phyloP scores from a whole-genome alignment of 2,329 filamentous ascomycete genomes.

The Emergomyces pasteurianus region DNA sequence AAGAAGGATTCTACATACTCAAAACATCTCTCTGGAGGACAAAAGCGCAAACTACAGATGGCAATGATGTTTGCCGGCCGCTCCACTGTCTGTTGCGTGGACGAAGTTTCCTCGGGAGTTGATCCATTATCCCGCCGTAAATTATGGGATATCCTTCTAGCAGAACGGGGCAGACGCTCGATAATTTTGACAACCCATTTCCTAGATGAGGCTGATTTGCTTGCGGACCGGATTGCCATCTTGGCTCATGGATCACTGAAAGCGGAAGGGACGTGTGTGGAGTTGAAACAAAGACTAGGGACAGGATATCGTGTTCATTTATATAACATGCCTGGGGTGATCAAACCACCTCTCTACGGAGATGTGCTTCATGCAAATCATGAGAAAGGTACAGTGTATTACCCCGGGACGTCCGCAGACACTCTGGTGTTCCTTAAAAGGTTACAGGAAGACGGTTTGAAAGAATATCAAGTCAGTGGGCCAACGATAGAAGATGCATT shows the following conservation, averaged over 20 bases:
- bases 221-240: slow-evolving; percentile 81
- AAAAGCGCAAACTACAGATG: slow-evolving; percentile 83
- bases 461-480: slow-evolving; percentile 73
- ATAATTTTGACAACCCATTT: slow-evolving; percentile 89
- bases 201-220: slow-evolving; percentile 79
- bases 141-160: slow-evolving; percentile 86
- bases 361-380: slow-evolving; percentile 6
- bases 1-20: slow-evolving; percentile 61
- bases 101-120: slow-evolving; percentile 80
- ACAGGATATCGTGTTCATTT: slow-evolving; percentile 76
- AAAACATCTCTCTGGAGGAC: slow-evolving; percentile 74
- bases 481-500: slow-evolving; percentile 93
- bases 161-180: slow-evolving; percentile 68
- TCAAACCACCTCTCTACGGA: slow-evolving; percentile 21
- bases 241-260: slow-evolving; percentile 74
- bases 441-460: slow-evolving; percentile 55
- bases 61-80: slow-evolving; percentile 94
- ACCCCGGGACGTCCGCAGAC: background rate
- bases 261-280: slow-evolving; percentile 72
- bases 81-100: slow-evolving; percentile 75
- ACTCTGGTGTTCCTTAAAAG: slow-evolving; percentile 18
- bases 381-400: background rate
- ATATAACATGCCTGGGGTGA: slow-evolving; percentile 44
- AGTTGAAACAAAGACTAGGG: slow-evolving; percentile 69
- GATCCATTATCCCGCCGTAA: slow-evolving; percentile 79